Evolutionary conservation across 2,329 filamentous ascomycete species (phyloP).

Genomic region (Lasiodiplodia sp.): DNA sequence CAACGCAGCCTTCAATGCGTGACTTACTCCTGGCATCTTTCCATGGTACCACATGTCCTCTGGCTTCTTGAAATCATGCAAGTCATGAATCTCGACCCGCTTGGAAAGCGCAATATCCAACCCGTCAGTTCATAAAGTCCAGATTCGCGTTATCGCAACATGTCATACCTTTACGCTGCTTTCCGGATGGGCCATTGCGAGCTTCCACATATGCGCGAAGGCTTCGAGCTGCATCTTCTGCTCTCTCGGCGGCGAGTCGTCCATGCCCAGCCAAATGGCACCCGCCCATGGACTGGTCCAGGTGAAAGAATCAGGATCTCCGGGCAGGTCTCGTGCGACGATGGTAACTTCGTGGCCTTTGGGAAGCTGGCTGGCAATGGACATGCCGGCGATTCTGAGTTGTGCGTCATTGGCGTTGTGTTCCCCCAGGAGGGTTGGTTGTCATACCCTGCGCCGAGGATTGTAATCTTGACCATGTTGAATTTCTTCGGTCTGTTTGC

Average conservation of each 20-base stretch:
- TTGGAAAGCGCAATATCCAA: no score
- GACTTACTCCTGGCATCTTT: constrained; percentile 25
- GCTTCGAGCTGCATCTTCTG: constrained; percentile 41
- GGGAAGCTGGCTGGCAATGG: constrained; percentile 41
- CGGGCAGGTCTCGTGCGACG: constrained; percentile 40
- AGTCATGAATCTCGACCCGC: constrained; percentile 32
- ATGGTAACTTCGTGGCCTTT: constrained; percentile 41
- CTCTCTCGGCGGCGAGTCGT: constrained; percentile 33
- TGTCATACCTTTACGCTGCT: constrained; percentile 30
- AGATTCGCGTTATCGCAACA: no score
- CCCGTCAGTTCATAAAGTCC: no score
- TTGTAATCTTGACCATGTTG: constrained; percentile 22
- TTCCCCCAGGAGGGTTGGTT: background rate
- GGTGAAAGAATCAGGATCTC: background rate
- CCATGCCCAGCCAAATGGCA: constrained; percentile 39
- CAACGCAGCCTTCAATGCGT: no score
- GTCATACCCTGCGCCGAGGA: constrained; percentile 29
- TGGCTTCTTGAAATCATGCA: constrained; percentile 28
- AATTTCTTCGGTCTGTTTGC: no score
- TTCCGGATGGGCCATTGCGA: constrained; percentile 30
- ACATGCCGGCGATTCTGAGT: constrained; percentile 35
- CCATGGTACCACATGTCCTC: constrained; percentile 30
- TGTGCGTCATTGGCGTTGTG: background rate
- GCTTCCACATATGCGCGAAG: constrained; percentile 31
- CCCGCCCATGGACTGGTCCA: constrained; percentile 47